Evolutionary conservation across 257 asterid species (phyloP), one percentile per base, ranked within the genome.

Genomic region (Nicotiana noctiflora): DNA sequence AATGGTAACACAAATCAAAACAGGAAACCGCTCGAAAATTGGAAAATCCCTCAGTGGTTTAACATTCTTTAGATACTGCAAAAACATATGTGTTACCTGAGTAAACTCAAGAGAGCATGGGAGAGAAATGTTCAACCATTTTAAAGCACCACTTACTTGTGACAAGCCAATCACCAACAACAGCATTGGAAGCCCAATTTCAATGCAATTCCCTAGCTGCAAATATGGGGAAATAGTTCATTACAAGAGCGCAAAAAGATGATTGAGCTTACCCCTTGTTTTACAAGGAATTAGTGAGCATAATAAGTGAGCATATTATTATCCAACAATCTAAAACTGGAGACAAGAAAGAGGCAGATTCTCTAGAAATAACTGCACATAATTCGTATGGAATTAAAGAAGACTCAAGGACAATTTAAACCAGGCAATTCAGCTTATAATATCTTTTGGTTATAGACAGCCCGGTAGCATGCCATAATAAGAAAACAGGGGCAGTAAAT

Each of bases 161-260:
- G 99, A 93, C 65, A 94, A 84, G 29, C 92, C 97, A 61, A 96
- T 92, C 37, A 94, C 89, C 90, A 96, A 70, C 27, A 96, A 40
- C 84, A 96, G 97, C 92, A 89, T 94, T 13, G 99, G 99, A 82
- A 94, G 86, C 79, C 98, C 99, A 75, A 96, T 92, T 83, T 96
- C 99, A n/a, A 92, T 82, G 61, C 99, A 96, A 85, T 94, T 91
- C 64, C 99, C 98, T 31, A 96, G 84, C 99, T 96, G 97, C 87
- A 86, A 87, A 77, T 80, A 72, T 3, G 67, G n/a, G 66, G 17
- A 75, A 64, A 49, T 12, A 64, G 59, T 2, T 79, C 61, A 51
- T 3, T 51, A 79, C 5, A 65, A 25, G 5, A 63, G 82, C 10
- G 32, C 9, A 49, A 27, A 19, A 40, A 67, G 31, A 67, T 67